Evolutionary conservation across 2,329 filamentous ascomycete genomes (phyloP), one percentile per base, ranked within the genome.

Genomic region (Cercospora sp.): DNA sequence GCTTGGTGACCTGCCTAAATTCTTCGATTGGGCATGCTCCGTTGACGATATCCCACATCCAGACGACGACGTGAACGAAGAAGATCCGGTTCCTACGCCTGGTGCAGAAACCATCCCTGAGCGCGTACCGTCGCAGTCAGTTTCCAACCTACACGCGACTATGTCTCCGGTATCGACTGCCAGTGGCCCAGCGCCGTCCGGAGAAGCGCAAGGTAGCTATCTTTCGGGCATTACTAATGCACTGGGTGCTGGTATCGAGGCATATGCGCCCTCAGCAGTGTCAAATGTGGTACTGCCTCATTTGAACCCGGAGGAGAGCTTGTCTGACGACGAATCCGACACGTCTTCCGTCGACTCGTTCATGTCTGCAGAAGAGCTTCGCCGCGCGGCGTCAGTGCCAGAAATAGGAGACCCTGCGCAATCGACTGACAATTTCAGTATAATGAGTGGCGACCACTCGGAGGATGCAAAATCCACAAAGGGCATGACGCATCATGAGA

Each of bases 1-100:
- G 73, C 86, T 92, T 28, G 85, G 85, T 51, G 93, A 97, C 78
- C 91, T 93, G 0, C 86, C 86, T 63, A 95, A 94, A 78, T 96
- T 97, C 73, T 78, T 95, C 13, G 87, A 93, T 66, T 97, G 93
- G 93, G 89, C 89, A 3, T 85, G 85, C 70, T 81, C 82, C 34
- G 82, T 83, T 65, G 82, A 85, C 9, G 80, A 84, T 7, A 74
- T 80, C 5, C 73, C 75, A 5, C 68, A 77, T 43, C 73, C 76
- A 4, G 77, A 80, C 10, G 78, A 80, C 5, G 80, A 81, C 16
- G 74, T 80, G 12, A 71, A 76, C 16, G 65, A 72, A 30, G 62
- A 72, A 53, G 60, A 64, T 21, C 37, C 63, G 7, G 40, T 53
- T 37, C 32, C 63, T 18, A 24, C 37, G 12, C 8, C 53, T 13